These are phyloP conservation scores for Acer saccharum DNA, from an alignment of 345 rosid genomes.

Conservation along the genomic window DNA sequence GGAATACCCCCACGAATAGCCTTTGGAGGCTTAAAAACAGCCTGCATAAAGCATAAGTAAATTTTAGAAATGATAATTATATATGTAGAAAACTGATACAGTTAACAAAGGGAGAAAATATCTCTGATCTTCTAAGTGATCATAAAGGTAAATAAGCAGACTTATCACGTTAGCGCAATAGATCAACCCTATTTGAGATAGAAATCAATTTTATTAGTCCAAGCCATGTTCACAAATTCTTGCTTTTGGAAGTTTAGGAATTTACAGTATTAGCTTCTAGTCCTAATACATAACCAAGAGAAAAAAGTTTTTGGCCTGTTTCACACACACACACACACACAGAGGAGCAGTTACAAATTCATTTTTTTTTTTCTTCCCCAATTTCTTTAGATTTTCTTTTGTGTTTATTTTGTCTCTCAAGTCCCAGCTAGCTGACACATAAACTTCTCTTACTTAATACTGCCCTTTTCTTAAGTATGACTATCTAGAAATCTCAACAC, in stretches of 20 bases:
- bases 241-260: not conserved
- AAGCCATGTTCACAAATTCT: too few relatives aligned
- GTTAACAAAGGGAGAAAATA: not conserved
- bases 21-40: conserved; percentile 62
- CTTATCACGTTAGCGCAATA: not conserved
- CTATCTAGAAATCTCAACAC: not conserved
- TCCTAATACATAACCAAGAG: too few relatives aligned
- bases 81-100: not conserved
- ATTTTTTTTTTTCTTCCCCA: not conserved
- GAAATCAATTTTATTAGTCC: not conserved
- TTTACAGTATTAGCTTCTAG: too few relatives aligned
- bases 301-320: not conserved
- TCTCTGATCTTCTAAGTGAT: not conserved
- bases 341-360: not conserved
- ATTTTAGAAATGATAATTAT: not conserved
- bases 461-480: not conserved
- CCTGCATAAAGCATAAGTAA: conserved; percentile 43
- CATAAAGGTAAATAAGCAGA: not conserved
- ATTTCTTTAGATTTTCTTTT: too few relatives aligned
- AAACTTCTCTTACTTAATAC: not conserved
- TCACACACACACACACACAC: not conserved
- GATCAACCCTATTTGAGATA: not conserved
- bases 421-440: not conserved
- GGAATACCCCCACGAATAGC: conserved; percentile 95
- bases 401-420: not conserved